Evolutionary conservation across 805 yeast genomes (phyloP), one percentile per base, ranked within the genome.

Genomic region (Candida qinlingensis): DNA sequence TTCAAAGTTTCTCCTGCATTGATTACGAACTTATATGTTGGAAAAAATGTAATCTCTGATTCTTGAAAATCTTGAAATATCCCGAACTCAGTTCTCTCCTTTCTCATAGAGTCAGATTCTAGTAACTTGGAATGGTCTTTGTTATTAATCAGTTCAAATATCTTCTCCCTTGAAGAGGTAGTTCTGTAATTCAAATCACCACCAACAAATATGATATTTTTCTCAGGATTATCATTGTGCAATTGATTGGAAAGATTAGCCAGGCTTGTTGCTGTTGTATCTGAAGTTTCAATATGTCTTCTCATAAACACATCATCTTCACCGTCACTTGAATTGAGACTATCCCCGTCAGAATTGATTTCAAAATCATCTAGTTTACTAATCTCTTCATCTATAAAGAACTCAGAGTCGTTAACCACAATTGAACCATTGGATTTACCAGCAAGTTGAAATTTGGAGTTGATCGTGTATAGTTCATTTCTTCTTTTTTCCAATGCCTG

Each of bases 151-250:
- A 69, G 51, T 28, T 62, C 64, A 6, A 59, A 55, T 0, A 68
- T 58, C 26, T 59, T 59, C 6, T 61, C 66, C 7, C 52, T 37
- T 7, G 67, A 59, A 42, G 70, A 60, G 11, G 59, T 55, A 5
- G 71, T 54, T 42, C 86, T 65, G 54, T 77, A 80, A 55, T 81
- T 80, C 48, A 80, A 59, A 54, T 80, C 86, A 7, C 86, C 86
- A 30, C 73, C 65, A 10, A 75, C 61, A 26, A 80, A 60, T 0
- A 71, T 57, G 8, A 54, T 43, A 13, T 35, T 43, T 13, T 34
- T 46, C 7, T 43, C 44, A n/a, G 38, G 46, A 26, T 45, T 46
- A 13, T 31, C 45, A 4, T 28, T 35, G 10, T 37, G 31, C 10
- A 37, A 41, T 5, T 33, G 39, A 6, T 41, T 47, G 25, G n/a